phyloP scores from a whole-genome alignment of 78 protist genomes.

The Cavenderia fasciculata region DNA sequence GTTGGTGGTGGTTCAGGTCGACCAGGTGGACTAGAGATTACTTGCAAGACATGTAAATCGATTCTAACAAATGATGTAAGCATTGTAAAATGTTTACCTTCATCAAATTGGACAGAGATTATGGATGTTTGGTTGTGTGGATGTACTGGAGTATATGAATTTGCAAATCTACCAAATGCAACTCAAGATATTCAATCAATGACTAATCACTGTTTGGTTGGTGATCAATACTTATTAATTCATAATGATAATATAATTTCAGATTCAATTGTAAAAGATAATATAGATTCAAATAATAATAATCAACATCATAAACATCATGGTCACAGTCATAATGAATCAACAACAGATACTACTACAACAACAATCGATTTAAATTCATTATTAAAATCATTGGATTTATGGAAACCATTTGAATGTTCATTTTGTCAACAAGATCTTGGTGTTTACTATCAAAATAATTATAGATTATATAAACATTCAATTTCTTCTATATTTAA shows the following conservation, averaged over 20 bases:
- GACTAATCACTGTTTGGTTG: slow-evolving; percentile 11
- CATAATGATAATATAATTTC: slow-evolving; percentile 31
- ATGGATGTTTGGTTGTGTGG: slow-evolving; percentile 73
- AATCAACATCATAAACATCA: not conserved
- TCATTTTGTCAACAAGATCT: not conserved
- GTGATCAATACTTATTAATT: slow-evolving; percentile 37
- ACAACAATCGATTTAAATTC: too few relatives aligned
- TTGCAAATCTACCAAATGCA: slow-evolving; percentile 26
- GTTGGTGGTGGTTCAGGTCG: too few relatives aligned
- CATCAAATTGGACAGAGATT: slow-evolving; percentile 54
- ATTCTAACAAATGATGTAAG: not conserved
- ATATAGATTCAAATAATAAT: not conserved
- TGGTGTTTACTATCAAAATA: not conserved
- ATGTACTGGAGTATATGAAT: slow-evolving; percentile 44
- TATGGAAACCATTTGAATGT: slow-evolving; percentile 10
- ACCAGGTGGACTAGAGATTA: too few relatives aligned
- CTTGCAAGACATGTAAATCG: too few relatives aligned
- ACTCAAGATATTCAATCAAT: slow-evolving; percentile 31
- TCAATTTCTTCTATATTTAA: not conserved
- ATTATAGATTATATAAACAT: slow-evolving; percentile 44
- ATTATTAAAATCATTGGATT: too few relatives aligned
- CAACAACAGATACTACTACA: not conserved
- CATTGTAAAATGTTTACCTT: slow-evolving; percentile 29
- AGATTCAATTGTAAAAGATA: too few relatives aligned
- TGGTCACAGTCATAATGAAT: not conserved